phyloP scores from a whole-genome alignment of 2,329 filamentous ascomycete species.

The Neoascochyta sp. region DNA sequence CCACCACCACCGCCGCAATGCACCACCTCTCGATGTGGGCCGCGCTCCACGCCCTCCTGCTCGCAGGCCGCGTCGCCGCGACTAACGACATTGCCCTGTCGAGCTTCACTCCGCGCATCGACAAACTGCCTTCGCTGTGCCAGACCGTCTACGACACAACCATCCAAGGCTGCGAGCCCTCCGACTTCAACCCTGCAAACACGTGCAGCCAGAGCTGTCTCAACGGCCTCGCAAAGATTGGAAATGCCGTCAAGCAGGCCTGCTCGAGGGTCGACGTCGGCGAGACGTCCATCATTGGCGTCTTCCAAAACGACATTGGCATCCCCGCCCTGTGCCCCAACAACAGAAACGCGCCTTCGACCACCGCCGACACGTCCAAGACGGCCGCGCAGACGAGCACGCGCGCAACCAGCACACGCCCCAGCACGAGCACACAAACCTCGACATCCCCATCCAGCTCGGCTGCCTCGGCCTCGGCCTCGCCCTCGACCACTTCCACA shows the following conservation, averaged over 20 bases:
- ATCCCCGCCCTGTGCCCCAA: conserved; percentile 40
- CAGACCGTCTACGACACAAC: conserved; percentile 39
- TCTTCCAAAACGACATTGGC: conserved; percentile 42
- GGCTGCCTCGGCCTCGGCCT: no score
- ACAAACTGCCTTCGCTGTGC: conserved; percentile 40
- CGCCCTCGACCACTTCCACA: conserved; percentile 7
- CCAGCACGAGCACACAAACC: conserved; percentile 5
- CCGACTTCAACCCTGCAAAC: conserved; percentile 38
- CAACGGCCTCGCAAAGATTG: conserved; percentile 38
- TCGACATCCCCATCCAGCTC: no score
- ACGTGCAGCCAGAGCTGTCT: conserved; percentile 40
- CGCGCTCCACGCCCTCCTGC: conserved; percentile 21
- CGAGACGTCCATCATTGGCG: conserved; percentile 41
- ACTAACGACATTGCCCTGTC: conserved; percentile 41
- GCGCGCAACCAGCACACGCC: conserved; percentile 1
- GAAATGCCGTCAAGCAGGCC: conserved; percentile 26
- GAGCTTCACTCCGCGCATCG: conserved; percentile 44
- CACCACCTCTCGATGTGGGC: conserved; percentile 11
- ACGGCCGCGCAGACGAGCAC: conserved; percentile 12
- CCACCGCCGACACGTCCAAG: conserved; percentile 4
- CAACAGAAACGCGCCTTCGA: conserved; percentile 20
- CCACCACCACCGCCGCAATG: no score
- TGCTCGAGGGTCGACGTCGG: conserved; percentile 37
- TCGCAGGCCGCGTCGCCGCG: conserved; percentile 17
- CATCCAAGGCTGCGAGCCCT: conserved; percentile 40